phyloP scores from a whole-genome alignment of 768 basidiomycete species.

The Suillus subluteus region DNA sequence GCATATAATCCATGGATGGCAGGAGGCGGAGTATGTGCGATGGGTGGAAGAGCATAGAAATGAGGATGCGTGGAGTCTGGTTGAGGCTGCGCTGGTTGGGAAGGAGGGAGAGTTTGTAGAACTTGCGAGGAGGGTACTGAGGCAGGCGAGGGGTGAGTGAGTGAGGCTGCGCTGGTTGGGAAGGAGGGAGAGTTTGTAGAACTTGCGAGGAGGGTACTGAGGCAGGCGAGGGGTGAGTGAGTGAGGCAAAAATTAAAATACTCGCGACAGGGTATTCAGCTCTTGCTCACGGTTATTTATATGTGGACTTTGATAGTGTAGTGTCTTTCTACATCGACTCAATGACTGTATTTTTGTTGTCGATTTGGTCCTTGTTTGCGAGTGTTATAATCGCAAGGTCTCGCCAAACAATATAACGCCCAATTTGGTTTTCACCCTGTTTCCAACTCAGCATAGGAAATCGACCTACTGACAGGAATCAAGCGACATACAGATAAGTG shows the following conservation, averaged over 20 bases:
- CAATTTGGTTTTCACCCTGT: conserved; percentile 1
- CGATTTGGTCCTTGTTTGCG: background rate
- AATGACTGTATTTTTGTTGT: background rate
- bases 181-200: conserved; percentile 56
- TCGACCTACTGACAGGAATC: background rate
- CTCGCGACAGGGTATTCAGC: background rate
- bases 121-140: conserved; percentile 70
- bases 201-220: conserved; percentile 70
- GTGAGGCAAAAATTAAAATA: background rate
- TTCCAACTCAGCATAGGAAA: background rate
- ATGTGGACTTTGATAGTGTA: background rate
- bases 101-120: conserved; percentile 56
- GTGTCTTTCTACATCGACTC: background rate
- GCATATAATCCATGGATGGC: conserved; percentile 90
- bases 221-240: conserved; percentile 35
- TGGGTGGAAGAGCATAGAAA: conserved; percentile 93
- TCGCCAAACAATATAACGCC: conserved; percentile 3
- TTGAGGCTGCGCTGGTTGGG: conserved; percentile 64
- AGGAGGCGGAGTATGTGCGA: conserved; percentile 92
- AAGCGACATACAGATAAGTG: background rate
- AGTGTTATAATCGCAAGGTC: background rate
- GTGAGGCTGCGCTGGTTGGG: conserved; percentile 64
- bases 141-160: conserved; percentile 48
- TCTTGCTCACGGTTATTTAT: background rate
- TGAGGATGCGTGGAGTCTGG: conserved; percentile 76